Evolutionary conservation across 2,329 filamentous ascomycete genomes (phyloP).

Genomic region (Stagonosporopsis vannaccii): DNA sequence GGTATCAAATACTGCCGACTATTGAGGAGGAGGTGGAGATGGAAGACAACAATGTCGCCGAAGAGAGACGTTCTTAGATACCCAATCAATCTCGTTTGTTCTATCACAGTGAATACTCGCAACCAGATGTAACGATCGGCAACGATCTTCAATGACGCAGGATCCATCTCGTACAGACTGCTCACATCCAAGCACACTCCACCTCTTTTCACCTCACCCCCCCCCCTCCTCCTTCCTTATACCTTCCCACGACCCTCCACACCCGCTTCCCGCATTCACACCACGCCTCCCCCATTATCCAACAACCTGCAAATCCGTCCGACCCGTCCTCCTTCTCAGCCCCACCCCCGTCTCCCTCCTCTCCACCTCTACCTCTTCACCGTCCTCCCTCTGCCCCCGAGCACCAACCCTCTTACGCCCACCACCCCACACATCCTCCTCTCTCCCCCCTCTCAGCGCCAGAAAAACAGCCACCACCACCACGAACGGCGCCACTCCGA

Average conservation of each 20-base stretch:
- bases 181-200: neutral
- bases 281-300: neutral
- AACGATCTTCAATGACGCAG: neutral
- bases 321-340: neutral
- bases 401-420: neutral
- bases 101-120: neutral
- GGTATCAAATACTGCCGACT: conserved; percentile 31
- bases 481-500: conserved; percentile 2
- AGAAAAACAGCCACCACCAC: neutral
- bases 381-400: neutral
- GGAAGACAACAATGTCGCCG: neutral
- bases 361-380: neutral
- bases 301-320: conserved; percentile 10
- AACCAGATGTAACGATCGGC: neutral
- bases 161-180: neutral
- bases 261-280: neutral
- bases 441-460: neutral
- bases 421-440: neutral
- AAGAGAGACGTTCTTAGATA: conserved; percentile 4
- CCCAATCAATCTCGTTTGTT: conserved; percentile 1
- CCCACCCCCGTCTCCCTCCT: neutral
- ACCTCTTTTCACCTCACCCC: neutral
- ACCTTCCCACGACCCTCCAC: neutral
- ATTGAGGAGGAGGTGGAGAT: conserved; percentile 33
- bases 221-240: neutral